These are phyloP conservation scores for Vararia minispora DNA, from an alignment of 768 basidiomycete species.

Conservation along the genomic window DNA sequence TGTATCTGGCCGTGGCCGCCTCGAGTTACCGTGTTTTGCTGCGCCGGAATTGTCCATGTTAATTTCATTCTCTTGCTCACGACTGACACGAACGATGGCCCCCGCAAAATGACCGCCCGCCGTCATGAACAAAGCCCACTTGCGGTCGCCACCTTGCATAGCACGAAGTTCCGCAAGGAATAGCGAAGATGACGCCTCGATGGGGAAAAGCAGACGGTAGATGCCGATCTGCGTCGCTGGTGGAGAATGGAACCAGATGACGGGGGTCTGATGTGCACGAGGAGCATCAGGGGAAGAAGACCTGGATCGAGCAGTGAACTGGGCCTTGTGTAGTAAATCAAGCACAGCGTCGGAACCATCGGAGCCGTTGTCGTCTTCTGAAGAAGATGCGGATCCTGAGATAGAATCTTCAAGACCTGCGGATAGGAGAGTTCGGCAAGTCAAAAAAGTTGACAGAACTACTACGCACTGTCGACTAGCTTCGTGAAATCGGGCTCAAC, in stretches of 20 bases:
- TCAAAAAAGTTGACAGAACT: background rate
- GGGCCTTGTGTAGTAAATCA: constrained; percentile 53
- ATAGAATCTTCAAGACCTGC: constrained; percentile 76
- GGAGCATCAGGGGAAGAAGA: constrained; percentile 32
- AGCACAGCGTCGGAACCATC: constrained; percentile 59
- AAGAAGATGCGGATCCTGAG: constrained; percentile 82
- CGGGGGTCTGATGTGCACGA: constrained; percentile 44
- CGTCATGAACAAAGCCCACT: constrained; percentile 93
- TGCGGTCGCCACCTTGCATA: constrained; percentile 54
- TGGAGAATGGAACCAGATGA: constrained; percentile 87
- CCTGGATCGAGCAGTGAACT: constrained; percentile 32
- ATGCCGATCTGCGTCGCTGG: constrained; percentile 84
- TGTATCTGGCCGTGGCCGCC: constrained; percentile 61
- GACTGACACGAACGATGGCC: constrained; percentile 66
- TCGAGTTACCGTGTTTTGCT: constrained; percentile 30
- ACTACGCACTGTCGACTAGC: constrained; percentile 67
- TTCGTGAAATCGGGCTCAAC: constrained; percentile 62
- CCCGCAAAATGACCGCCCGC: constrained; percentile 99
- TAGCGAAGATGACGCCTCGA: constrained; percentile 23
- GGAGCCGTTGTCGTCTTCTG: constrained; percentile 38
- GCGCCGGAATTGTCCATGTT: constrained; percentile 26
- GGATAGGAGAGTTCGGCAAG: background rate
- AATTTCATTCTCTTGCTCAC: constrained; percentile 26
- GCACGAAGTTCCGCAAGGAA: constrained; percentile 52
- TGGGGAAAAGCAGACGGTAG: constrained; percentile 68